Evolutionary conservation across 148 eudicot species (phyloP).

Genomic region (Rhododendron ferrugineum): DNA sequence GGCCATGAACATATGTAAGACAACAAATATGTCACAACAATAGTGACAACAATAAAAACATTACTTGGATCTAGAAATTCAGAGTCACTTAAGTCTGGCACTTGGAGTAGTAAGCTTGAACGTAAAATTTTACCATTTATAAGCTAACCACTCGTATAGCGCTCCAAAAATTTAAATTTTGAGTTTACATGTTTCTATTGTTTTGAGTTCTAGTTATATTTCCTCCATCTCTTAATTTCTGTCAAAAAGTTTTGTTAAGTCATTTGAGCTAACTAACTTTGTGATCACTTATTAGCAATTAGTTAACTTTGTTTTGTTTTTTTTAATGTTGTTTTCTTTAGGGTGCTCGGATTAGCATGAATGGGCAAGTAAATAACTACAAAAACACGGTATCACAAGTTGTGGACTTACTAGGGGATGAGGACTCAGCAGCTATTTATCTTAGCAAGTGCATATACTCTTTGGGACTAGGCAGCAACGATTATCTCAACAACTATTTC

Average conservation of each 20-base stretch:
- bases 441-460: constrained; percentile 41
- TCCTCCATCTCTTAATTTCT: not conserved
- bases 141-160: not conserved
- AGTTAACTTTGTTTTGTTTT: no score
- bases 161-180: not conserved
- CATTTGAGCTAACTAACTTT: no score
- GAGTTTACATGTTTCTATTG: not conserved
- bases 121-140: not conserved
- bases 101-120: not conserved
- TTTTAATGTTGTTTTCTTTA: not conserved
- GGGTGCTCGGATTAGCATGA: constrained; percentile 38
- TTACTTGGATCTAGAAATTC: not conserved
- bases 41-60: no score
- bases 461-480: constrained; percentile 51
- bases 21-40: not conserved
- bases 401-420: constrained; percentile 34
- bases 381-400: constrained; percentile 37
- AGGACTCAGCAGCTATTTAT: constrained; percentile 34
- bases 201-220: no score
- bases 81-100: no score
- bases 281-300: no score
- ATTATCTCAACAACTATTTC: constrained; percentile 57
- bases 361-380: constrained; percentile 42
- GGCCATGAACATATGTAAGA: not conserved
- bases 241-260: no score